Conservation (phyloP, 225 moss, liverwort and hornwort species). For the Bryum argenteum region DNA sequence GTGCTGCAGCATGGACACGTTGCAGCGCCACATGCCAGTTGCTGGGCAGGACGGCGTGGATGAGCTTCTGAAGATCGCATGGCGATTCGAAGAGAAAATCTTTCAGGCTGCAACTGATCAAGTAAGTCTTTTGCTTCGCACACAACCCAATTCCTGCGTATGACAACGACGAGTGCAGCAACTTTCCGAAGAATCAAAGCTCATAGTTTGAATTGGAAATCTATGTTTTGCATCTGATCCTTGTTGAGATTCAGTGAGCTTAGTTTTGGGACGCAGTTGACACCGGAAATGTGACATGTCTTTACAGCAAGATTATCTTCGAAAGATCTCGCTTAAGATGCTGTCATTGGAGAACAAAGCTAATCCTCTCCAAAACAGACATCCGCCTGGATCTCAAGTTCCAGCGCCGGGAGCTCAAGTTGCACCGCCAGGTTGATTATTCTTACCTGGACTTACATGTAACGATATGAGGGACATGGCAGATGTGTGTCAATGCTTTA, state of each 20-base stretch:
- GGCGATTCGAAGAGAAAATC: constrained; percentile 78
- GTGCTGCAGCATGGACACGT: constrained; percentile 68
- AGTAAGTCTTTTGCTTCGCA: constrained; percentile 35
- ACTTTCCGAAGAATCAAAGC: background rate
- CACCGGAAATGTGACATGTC: background rate
- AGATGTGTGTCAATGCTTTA: background rate
- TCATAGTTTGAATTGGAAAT: background rate
- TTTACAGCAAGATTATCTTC: constrained; percentile 91
- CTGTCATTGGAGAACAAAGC: constrained; percentile 89
- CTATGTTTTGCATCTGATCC: background rate
- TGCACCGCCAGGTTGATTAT: constrained; percentile 47
- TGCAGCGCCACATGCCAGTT: constrained; percentile 79
- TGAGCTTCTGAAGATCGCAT: constrained; percentile 67
- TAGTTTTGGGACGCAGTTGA: constrained; percentile 5
- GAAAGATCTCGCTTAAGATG: constrained; percentile 98
- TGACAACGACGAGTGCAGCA: background rate
- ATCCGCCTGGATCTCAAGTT: constrained; percentile 43
- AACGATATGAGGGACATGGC: background rate
- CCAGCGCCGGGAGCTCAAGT: constrained; percentile 46
- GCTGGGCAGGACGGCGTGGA: constrained; percentile 68
- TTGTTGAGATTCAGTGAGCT: background rate
- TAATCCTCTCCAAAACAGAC: constrained; percentile 57
- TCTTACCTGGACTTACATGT: background rate
- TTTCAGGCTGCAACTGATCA: constrained; percentile 73
- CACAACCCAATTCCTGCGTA: background rate